Percentiles rank a stretch among this genome's conserved stretches.
These are phyloP conservation scores for Hymenoscyphus scutula DNA, from an alignment of 2,329 filamentous ascomycete species.

Conservation along the genomic window DNA sequence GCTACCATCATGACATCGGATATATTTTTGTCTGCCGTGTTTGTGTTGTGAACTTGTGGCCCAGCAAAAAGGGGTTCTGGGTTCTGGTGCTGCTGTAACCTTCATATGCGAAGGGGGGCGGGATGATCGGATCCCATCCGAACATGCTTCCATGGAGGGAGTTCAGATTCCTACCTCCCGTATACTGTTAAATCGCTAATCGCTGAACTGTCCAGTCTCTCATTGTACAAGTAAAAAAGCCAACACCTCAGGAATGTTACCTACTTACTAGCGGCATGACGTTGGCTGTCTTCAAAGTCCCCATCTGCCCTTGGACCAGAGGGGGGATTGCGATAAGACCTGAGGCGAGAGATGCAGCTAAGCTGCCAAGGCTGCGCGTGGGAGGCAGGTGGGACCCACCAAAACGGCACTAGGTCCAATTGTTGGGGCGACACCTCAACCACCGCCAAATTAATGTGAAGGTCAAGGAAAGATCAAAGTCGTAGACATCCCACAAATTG, in stretches of 20 bases:
- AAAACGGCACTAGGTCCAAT: slow-evolving; percentile 4
- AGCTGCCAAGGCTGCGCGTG: not conserved
- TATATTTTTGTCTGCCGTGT: not conserved
- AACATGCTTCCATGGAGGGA: not conserved
- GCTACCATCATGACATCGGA: not conserved
- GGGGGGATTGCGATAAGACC: too few species aligned
- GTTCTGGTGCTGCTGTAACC: not conserved
- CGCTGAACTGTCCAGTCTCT: not conserved
- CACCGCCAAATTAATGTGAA: slow-evolving; percentile 1
- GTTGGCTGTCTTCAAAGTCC: not conserved
- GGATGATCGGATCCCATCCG: slow-evolving; percentile 1
- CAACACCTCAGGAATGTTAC: not conserved
- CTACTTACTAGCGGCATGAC: not conserved
- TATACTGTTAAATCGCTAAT: not conserved
- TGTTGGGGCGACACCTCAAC: slow-evolving; percentile 4
- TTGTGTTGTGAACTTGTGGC: not conserved
- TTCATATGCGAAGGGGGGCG: not conserved
- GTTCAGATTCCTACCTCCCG: not conserved
- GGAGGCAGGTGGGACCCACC: not conserved
- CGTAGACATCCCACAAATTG: not conserved
- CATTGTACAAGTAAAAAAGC: not conserved
- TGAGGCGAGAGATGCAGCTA: not conserved
- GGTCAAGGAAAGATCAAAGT: not conserved
- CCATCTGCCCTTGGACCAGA: not conserved
- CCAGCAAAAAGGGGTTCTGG: slow-evolving; percentile 2